Evolutionary conservation across 805 yeast genomes (phyloP), one percentile per base, ranked within the genome.

Genomic region (Millerozyma acaciae): DNA sequence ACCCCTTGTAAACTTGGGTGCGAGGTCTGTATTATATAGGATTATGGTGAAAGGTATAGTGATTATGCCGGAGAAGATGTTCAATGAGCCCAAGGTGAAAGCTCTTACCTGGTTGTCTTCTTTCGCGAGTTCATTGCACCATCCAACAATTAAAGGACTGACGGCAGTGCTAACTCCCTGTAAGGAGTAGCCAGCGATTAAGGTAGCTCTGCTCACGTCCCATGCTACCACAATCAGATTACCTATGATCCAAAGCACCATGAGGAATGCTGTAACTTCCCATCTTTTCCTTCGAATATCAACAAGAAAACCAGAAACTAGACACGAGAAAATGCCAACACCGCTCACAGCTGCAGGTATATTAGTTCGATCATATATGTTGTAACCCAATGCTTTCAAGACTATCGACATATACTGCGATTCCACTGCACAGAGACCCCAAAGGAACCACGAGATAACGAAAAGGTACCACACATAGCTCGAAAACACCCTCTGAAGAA

Each of bases 401-500:
- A 28, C 37, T 15, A 37, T 57, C 5, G 55, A 59, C 15, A 62
- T 50, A 48, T 72, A 71, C 7, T 70, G 53, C 4, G 67, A 62
- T 43, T 62, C 70, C 9, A 75, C 65, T 34, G 68, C 65, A 40
- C 68, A 69, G 35, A 67, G 69, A 40, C 76, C 77, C 13, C 74
- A 76, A 16, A 71, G 48, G 1, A 65, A 55, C 79, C 79, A 76
- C 7, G 73, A 64, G 7, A 71, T 43, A 7, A 75, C 65, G 40
- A 76, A 74, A 23, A 72, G 48, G 62, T 73, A 77, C 73, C 70
- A 70, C 48, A 73, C 78, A 81, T 81, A 78, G 30, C 69, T 59
- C 4, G 67, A 65, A 21, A 68, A 33, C 2, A 74, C 46, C 8
- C 53, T 41, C 14, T 25, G 25, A 17, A 34, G 12, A 12, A 33